Conservation (phyloP, 768 basidiomycete genomes). For the Russula virescens region DNA sequence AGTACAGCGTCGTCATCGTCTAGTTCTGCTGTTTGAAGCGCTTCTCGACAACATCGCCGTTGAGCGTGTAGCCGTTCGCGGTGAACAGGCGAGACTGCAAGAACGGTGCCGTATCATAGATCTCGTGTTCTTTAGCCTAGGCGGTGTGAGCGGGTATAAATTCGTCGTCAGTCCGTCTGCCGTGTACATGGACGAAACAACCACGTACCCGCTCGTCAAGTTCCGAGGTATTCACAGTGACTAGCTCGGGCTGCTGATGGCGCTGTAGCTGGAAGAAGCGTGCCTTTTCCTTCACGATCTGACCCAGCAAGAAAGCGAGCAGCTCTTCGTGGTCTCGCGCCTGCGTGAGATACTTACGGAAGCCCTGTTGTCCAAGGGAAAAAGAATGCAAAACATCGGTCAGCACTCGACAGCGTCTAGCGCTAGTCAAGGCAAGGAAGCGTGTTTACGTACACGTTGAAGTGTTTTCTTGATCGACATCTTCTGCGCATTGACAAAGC, state of each 20-base stretch:
- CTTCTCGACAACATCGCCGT: conserved; percentile 64
- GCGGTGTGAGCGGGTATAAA: background rate
- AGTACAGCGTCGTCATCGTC: background rate
- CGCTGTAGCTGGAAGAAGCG: conserved; percentile 74
- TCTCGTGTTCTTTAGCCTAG: conserved; percentile 97
- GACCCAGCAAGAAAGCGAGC: conserved; percentile 89
- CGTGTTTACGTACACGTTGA: conserved; percentile 63
- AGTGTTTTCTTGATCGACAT: conserved; percentile 97
- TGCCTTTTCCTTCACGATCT: conserved; percentile 88
- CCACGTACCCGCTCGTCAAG: conserved; percentile 77
- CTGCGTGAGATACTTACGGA: conserved; percentile 96
- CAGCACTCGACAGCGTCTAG: background rate
- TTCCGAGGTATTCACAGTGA: conserved; percentile 72
- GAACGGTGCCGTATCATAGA: conserved; percentile 86
- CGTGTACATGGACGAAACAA: background rate
- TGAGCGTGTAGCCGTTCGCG: conserved; percentile 82
- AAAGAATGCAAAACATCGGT: background rate
- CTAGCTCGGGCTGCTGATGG: conserved; percentile 69
- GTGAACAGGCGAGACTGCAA: conserved; percentile 76
- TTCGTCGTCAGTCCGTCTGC: background rate
- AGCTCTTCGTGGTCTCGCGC: conserved; percentile 95
- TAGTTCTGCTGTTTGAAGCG: conserved; percentile 43
- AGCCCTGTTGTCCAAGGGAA: conserved; percentile 53
- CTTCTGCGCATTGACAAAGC: conserved; percentile 96
- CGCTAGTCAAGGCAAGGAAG: too few species aligned